Evolutionary conservation across 768 basidiomycete species (phyloP).

Genomic region (Agaricus blazei): DNA sequence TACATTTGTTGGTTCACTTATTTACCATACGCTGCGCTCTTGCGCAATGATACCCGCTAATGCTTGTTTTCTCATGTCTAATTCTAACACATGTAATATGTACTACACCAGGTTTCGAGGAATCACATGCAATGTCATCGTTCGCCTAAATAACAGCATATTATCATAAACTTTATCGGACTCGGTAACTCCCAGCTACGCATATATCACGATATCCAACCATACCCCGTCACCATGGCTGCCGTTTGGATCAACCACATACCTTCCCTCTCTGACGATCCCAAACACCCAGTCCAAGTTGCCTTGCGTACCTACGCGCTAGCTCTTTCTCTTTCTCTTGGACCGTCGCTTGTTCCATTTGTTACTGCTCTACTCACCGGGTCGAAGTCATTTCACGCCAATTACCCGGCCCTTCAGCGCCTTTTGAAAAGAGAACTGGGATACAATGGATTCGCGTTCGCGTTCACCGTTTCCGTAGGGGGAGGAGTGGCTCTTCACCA

Average conservation of each 20-base stretch:
- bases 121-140: slow-evolving; percentile 1
- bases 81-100: too few relatives aligned
- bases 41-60: too few relatives aligned
- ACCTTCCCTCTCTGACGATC: slow-evolving; percentile 28
- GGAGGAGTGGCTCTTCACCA: slow-evolving; percentile 55
- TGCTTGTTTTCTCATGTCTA: too few relatives aligned
- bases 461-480: slow-evolving; percentile 58
- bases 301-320: slow-evolving; percentile 66
- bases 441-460: slow-evolving; percentile 62
- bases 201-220: background rate
- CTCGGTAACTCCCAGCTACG: too few relatives aligned
- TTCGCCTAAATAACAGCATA: too few relatives aligned
- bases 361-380: slow-evolving; percentile 19
- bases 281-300: slow-evolving; percentile 50
- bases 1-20: too few relatives aligned
- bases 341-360: slow-evolving; percentile 57
- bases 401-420: slow-evolving; percentile 24
- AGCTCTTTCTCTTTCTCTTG: slow-evolving; percentile 59
- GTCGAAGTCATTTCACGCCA: slow-evolving; percentile 17
- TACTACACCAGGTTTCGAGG: background rate
- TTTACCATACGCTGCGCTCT: too few relatives aligned
- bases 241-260: slow-evolving; percentile 16
- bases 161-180: too few relatives aligned
- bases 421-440: slow-evolving; percentile 54
- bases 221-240: background rate